Conservation (phyloP, 164 flowering plant genomes). For the Kingdonia uniflora region DNA sequence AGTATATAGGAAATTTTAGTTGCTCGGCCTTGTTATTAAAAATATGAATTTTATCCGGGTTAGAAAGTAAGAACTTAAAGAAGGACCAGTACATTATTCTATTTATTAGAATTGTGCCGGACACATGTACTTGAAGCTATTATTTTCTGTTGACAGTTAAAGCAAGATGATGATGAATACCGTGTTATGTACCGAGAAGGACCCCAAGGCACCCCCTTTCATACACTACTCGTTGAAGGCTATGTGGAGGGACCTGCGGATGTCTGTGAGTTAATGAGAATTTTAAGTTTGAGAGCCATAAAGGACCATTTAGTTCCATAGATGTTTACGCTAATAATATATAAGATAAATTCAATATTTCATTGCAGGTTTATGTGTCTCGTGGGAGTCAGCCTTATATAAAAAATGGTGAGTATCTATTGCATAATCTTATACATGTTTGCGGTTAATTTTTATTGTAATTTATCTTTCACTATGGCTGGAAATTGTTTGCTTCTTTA, state of each 20-base stretch:
- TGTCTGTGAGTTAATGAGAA: conserved; percentile 52
- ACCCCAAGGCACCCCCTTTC: conserved; percentile 72
- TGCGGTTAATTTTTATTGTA: neutral
- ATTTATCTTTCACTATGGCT: neutral
- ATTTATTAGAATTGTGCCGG: no score
- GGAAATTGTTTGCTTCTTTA: neutral
- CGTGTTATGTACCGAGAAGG: conserved; percentile 96
- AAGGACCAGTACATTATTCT: no score
- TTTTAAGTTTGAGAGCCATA: neutral
- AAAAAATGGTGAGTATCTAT: conserved; percentile 53
- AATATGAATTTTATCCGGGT: neutral
- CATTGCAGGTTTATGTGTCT: conserved; percentile 69
- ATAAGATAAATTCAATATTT: neutral
- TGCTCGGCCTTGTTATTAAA: neutral
- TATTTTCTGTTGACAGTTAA: conserved; percentile 32
- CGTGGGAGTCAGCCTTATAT: conserved; percentile 73
- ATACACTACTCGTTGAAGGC: conserved; percentile 84
- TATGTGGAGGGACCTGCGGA: conserved; percentile 76
- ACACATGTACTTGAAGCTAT: neutral
- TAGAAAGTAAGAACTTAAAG: no score
- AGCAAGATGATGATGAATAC: conserved; percentile 67
- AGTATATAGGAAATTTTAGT: neutral
- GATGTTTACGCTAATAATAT: no score
- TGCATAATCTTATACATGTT: neutral
- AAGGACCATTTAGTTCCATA: no score